Percentiles rank a stretch among this genome's conserved stretches.
Conservation (phyloP, 345 rosid species). For the Linum trigynum region DNA sequence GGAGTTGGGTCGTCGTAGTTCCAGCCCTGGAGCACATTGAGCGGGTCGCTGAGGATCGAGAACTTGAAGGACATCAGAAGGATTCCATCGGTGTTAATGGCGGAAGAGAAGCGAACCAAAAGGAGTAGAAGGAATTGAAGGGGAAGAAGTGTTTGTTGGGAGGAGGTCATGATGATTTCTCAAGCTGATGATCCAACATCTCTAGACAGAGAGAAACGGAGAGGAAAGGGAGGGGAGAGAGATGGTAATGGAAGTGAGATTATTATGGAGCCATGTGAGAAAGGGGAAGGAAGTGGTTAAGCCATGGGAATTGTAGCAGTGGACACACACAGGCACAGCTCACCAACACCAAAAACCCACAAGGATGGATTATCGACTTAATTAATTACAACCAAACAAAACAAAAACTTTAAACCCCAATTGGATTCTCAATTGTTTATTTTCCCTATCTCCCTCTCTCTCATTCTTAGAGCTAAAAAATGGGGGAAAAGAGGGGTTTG, state of each 20-base stretch:
- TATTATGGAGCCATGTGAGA: slow-evolving; percentile 46
- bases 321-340: slow-evolving; percentile 28
- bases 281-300: slow-evolving; percentile 3
- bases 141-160: slow-evolving; percentile 24
- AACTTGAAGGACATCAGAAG: slow-evolving; percentile 68
- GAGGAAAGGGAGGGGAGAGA: slow-evolving; percentile 2
- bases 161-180: slow-evolving; percentile 29
- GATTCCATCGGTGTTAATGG: slow-evolving; percentile 63
- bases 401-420: too few species aligned
- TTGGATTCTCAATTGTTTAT: too few species aligned
- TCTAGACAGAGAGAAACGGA: slow-evolving; percentile 12
- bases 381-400: not conserved
- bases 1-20: slow-evolving; percentile 49
- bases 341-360: slow-evolving; percentile 28
- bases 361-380: slow-evolving; percentile 13
- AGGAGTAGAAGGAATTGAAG: slow-evolving; percentile 8
- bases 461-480: slow-evolving; percentile 15
- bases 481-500: slow-evolving; percentile 13
- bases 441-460: not conserved
- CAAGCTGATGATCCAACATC: slow-evolving; percentile 33
- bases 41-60: slow-evolving; percentile 63
- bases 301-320: slow-evolving; percentile 9
- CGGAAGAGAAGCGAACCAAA: slow-evolving; percentile 15
- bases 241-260: slow-evolving; percentile 20
- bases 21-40: slow-evolving; percentile 50